These are phyloP conservation scores for Entomortierella parvispora DNA, from an alignment of 192 early-diverging fungal species.

Conservation along the genomic window DNA sequence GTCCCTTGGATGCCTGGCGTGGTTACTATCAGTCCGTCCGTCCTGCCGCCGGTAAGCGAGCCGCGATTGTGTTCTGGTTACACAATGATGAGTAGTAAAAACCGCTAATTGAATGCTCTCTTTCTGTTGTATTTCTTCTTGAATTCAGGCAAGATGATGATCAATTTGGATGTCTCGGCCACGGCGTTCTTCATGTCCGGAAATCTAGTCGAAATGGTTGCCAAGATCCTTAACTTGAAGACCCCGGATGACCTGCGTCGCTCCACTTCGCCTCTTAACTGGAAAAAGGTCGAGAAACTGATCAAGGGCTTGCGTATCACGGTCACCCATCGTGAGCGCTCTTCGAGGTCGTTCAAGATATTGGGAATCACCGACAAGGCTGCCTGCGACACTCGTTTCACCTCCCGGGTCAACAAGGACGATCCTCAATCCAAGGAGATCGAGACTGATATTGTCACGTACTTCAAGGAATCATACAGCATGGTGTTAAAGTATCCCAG, in stretches of 20 bases:
- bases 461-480: conserved; percentile 81
- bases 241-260: conserved; percentile 55
- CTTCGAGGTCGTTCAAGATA: conserved; percentile 76
- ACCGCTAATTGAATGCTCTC: too few species aligned
- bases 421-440: conserved; percentile 38
- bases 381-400: conserved; percentile 79
- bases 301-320: conserved; percentile 66
- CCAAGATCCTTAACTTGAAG: conserved; percentile 69
- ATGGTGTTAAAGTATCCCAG: conserved; percentile 76
- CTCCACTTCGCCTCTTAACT: conserved; percentile 47
- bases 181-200: conserved; percentile 74
- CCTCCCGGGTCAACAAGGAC: conserved; percentile 53
- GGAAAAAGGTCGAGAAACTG: conserved; percentile 54
- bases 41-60: conserved; percentile 72
- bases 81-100: neutral
- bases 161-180: conserved; percentile 76
- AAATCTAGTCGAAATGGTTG: conserved; percentile 74
- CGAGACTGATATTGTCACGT: conserved; percentile 72
- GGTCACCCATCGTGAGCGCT: conserved; percentile 67
- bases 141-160: conserved; percentile 68
- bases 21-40: conserved; percentile 90
- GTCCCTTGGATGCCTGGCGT: conserved; percentile 90
- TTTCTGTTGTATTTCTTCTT: too few species aligned
- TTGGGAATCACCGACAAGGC: conserved; percentile 69
- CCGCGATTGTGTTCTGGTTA: too few species aligned